Evolutionary conservation across 78 protist species (phyloP), one percentile per base, ranked within the genome.

Genomic region (Guillardia theta): DNA sequence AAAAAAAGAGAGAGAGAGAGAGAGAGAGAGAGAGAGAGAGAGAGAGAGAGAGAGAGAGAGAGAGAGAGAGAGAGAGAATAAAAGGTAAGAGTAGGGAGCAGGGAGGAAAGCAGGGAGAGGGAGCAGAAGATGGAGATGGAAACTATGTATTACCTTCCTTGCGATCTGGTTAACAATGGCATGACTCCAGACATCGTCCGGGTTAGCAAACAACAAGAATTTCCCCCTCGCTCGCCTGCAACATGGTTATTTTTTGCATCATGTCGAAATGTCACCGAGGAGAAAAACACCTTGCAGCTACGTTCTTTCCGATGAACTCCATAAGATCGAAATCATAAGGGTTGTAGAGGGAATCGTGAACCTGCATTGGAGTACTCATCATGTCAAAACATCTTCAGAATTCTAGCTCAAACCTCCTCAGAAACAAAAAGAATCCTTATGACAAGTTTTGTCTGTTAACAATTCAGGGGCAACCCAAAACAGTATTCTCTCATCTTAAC

Each of bases 171-270:
- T n/a, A n/a, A n/a, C n/a, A n/a, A n/a, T n/a, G n/a, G n/a, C n/a
- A n/a, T n/a, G n/a, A n/a, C n/a, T n/a, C 90, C 45, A 43, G 18
- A 43, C 90, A 48, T 78, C 90, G 90, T 78, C 90, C 12, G 90
- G 90, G 90, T 78, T 78, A 4, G 44, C 48, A 30, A 78, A 78
- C 41, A 64, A 36, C 80, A 64, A 36, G 19, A 21, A 18, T 18
- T 53, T 53, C 33, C 62, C 62, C n/a, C n/a, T n/a, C n/a, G n/a
- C n/a, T n/a, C n/a, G n/a, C n/a, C n/a, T n/a, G n/a, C n/a, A n/a
- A n/a, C n/a, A n/a, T n/a, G n/a, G n/a, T n/a, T n/a, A n/a, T n/a
- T n/a, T n/a, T n/a, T n/a, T n/a, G n/a, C n/a, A n/a, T n/a, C n/a
- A n/a, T n/a, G n/a, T n/a, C n/a, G n/a, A n/a, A n/a, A n/a, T n/a